Conservation (phyloP, 148 eudicot genomes). For the Pharnaceum exiguum region DNA sequence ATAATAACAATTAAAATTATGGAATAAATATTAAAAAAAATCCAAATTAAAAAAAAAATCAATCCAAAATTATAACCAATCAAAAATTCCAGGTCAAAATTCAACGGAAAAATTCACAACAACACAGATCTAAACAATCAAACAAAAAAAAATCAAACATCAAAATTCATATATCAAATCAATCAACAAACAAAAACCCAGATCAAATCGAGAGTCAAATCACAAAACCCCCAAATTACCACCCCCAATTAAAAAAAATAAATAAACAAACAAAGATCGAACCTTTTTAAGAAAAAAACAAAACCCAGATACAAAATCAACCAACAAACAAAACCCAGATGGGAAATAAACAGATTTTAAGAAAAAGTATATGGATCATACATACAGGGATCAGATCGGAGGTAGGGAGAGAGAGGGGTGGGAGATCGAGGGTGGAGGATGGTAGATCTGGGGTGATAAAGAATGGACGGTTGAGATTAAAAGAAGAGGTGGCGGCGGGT, state of each 20-base stretch:
- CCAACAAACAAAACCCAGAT: no score
- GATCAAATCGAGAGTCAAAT: no score
- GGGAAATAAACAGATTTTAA: no score
- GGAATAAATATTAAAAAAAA: no score
- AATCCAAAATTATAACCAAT: neutral
- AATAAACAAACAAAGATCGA: no score
- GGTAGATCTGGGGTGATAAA: neutral
- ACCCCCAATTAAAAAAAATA: no score
- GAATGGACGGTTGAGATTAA: neutral
- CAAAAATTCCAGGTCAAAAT: neutral
- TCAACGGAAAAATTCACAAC: neutral
- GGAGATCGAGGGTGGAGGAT: neutral
- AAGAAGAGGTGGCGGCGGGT: slow-evolving; percentile 20
- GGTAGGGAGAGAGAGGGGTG: neutral
- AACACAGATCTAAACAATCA: slow-evolving; percentile 6
- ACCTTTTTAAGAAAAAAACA: no score
- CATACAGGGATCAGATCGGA: slow-evolving; percentile 20
- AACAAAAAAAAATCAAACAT: neutral
- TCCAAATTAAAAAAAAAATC: neutral
- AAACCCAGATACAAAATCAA: no score
- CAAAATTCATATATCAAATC: no score
- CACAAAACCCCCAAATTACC: no score
- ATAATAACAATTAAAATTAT: no score
- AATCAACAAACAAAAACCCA: no score
- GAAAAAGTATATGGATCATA: neutral